phyloP scores from a whole-genome alignment of 2,329 filamentous ascomycete species.

The Didymella pinodella region DNA sequence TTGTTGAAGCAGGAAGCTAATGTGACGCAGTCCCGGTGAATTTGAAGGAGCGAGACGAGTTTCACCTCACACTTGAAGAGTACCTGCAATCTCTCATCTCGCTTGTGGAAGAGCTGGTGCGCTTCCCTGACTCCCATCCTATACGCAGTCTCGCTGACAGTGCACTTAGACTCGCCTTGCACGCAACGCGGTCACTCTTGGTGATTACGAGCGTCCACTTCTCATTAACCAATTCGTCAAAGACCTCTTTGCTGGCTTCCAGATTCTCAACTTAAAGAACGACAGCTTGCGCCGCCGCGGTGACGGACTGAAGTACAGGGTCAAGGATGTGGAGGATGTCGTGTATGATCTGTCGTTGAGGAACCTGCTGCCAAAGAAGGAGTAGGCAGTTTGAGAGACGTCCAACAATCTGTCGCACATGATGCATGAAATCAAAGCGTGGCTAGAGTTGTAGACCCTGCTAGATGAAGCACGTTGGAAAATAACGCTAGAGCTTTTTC shows the following conservation, averaged over 20 bases:
- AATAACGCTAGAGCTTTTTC: not conserved
- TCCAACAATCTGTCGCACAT: not conserved
- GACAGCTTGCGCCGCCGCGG: conserved; percentile 86
- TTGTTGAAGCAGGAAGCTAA: conserved; percentile 21
- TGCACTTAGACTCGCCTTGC: conserved; percentile 75
- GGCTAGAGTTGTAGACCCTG: not conserved
- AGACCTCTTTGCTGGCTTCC: conserved; percentile 93
- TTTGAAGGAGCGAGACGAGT: conserved; percentile 85
- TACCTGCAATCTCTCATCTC: conserved; percentile 89
- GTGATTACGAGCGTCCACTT: conserved; percentile 84
- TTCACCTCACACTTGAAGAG: conserved; percentile 97
- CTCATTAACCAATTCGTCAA: conserved; percentile 93
- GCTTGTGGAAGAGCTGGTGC: conserved; percentile 86
- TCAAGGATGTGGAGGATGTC: conserved; percentile 98
- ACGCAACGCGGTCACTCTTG: conserved; percentile 91
- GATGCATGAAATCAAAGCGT: not conserved
- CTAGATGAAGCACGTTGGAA: not conserved
- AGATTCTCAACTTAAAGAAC: conserved; percentile 97
- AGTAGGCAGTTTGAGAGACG: conserved; percentile 10
- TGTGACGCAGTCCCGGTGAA: conserved; percentile 79
- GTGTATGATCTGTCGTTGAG: conserved; percentile 93
- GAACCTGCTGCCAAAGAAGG: conserved; percentile 68
- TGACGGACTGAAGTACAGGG: conserved; percentile 94
- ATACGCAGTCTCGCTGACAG: not conserved
- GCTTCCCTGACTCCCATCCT: not conserved